These are phyloP conservation scores for Gonium pectorale DNA, from an alignment of 139 green algal genomes.

Conservation along the genomic window DNA sequence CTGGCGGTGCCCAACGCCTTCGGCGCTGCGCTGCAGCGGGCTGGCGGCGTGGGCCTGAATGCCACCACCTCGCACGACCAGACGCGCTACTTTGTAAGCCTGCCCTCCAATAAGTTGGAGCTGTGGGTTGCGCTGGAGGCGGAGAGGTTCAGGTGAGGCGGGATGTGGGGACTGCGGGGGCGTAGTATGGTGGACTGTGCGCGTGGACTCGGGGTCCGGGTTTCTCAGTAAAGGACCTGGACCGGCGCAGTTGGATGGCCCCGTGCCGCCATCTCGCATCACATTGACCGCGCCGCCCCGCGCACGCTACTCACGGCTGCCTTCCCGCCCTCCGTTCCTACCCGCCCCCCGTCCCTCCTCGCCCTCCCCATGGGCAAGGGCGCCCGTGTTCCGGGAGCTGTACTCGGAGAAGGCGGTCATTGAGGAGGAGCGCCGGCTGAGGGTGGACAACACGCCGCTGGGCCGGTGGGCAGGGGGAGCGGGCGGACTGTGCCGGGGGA, in stretches of 20 bases:
- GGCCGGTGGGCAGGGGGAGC: constrained; percentile 61
- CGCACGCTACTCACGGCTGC: background rate
- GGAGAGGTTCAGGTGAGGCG: constrained; percentile 77
- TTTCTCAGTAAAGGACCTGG: too few relatives aligned
- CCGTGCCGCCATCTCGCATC: too few relatives aligned
- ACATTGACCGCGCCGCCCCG: too few relatives aligned
- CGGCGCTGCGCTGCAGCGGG: constrained; percentile 70
- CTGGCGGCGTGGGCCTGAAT: constrained; percentile 90
- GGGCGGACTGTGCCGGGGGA: background rate
- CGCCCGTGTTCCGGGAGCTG: constrained; percentile 19
- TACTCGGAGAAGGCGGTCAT: constrained; percentile 88
- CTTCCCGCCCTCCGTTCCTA: background rate
- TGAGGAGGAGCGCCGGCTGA: constrained; percentile 82
- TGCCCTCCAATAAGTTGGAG: constrained; percentile 84
- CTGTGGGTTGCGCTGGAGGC: constrained; percentile 94
- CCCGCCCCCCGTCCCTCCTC: background rate
- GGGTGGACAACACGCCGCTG: constrained; percentile 84
- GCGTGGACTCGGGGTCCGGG: too few relatives aligned
- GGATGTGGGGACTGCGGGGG: background rate
- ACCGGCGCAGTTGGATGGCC: too few relatives aligned
- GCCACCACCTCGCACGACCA: constrained; percentile 88
- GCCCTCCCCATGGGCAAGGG: background rate
- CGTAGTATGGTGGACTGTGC: too few relatives aligned
- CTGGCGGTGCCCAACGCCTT: constrained; percentile 85
- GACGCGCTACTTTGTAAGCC: constrained; percentile 79